phyloP scores from a whole-genome alignment of 2,329 filamentous ascomycete species.

The Stylonectria norvegica region DNA sequence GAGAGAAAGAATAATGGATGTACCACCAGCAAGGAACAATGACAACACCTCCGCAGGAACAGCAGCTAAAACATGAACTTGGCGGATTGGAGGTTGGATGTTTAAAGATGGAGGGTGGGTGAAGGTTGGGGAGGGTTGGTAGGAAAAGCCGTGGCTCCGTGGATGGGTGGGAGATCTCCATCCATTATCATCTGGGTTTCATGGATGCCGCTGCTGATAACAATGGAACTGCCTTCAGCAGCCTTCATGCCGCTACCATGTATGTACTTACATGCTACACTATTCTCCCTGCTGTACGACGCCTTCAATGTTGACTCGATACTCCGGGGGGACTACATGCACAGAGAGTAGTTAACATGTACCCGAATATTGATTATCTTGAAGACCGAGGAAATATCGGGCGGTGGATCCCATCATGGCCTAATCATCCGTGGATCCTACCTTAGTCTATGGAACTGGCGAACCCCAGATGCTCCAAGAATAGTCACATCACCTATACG shows the following conservation, averaged over 20 bases:
- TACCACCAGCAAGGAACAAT: background rate
- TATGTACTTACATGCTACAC: slow-evolving; percentile 1
- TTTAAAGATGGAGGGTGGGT: background rate
- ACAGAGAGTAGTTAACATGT: too few species aligned
- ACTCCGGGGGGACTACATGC: too few species aligned
- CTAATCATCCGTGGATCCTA: too few species aligned
- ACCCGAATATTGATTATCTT: too few species aligned
- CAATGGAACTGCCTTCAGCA: slow-evolving; percentile 8
- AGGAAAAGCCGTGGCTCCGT: slow-evolving; percentile 2
- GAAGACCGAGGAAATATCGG: too few species aligned
- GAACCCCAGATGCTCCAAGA: too few species aligned
- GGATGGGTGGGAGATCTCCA: slow-evolving; percentile 9
- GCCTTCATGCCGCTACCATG: slow-evolving; percentile 3
- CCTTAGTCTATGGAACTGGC: too few species aligned
- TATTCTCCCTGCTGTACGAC: slow-evolving; percentile 1
- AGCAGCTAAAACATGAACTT: background rate
- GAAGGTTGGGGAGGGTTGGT: background rate
- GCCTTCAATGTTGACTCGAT: too few species aligned
- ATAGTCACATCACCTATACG: too few species aligned
- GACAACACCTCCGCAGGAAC: background rate
- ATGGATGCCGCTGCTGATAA: slow-evolving; percentile 10
- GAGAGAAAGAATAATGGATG: too few species aligned
- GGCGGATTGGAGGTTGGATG: background rate
- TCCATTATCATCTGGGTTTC: too few species aligned
- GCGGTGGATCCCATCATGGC: too few species aligned